A percentile compares a stretch with the other conserved stretches of the same genome.
These are phyloP conservation scores for Colletotrichum scovillei DNA, from an alignment of 2,329 filamentous ascomycete species.

Conservation along the genomic window DNA sequence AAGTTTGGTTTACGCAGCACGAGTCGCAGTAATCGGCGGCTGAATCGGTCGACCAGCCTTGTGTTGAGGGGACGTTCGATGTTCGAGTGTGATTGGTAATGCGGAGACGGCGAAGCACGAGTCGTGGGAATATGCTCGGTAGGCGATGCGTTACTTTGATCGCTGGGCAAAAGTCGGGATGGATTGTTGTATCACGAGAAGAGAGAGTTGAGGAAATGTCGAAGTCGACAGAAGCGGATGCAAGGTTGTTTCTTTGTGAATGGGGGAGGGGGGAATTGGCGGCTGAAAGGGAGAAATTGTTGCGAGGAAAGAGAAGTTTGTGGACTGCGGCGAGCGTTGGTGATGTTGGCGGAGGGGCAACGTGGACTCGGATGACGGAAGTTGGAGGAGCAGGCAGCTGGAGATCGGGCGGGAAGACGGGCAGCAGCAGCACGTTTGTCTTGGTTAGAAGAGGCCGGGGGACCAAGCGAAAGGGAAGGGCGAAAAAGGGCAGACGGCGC, in stretches of 20 bases:
- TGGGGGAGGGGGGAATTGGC: conserved; percentile 6
- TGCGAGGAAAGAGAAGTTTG: conserved; percentile 27
- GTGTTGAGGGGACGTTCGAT: conserved; percentile 4
- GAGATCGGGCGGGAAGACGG: conserved; percentile 27
- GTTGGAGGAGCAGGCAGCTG: conserved; percentile 28
- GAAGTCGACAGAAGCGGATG: background rate
- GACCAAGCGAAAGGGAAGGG: background rate
- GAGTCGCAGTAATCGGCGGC: conserved; percentile 15
- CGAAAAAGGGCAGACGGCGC: conserved; percentile 2
- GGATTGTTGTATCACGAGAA: conserved; percentile 3
- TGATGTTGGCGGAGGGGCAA: conserved; percentile 34
- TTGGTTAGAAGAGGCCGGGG: background rate
- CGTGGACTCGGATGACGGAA: conserved; percentile 36
- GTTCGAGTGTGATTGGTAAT: conserved; percentile 27
- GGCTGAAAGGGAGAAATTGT: conserved; percentile 28
- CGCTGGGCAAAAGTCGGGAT: background rate
- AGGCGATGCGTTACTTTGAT: background rate
- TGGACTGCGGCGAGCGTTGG: conserved; percentile 20
- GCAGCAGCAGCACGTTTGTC: conserved; percentile 20
- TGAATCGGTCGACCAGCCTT: conserved; percentile 18
- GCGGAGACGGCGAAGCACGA: conserved; percentile 17
- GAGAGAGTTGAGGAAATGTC: background rate
- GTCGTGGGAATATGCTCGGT: conserved; percentile 19
- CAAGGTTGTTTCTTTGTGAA: conserved; percentile 27
- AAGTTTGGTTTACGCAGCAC: background rate